Evolutionary conservation across 805 yeast species (phyloP), one percentile per base, ranked within the genome.

Genomic region (Sugiyamaella lignohabitans): DNA sequence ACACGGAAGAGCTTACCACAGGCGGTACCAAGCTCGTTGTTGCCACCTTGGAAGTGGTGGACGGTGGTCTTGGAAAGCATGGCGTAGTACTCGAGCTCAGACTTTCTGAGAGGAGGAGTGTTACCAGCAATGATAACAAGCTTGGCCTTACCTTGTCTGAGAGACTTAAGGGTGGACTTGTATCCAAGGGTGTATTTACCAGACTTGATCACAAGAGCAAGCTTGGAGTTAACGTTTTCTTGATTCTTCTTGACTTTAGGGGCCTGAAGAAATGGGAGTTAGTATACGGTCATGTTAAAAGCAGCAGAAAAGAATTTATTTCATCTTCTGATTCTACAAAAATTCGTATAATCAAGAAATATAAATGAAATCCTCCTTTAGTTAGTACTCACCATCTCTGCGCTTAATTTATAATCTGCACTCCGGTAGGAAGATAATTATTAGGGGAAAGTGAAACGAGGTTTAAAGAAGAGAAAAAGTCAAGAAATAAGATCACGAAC

Each of bases 1-100:
- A 93, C 98, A 80, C 97, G 87, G 96, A 93, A 93, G 70, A 93
- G 87, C 78, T 87, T 91, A 89, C 99, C 99, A 79, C 96, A 91
- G 65, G 96, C 96, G 66, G 99, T 93, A 81, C 97, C 98, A 71
- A 91, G 87, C 80, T 91, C 98, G 79, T 91, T 91, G 96, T 91
- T 91, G 75, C 96, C 95, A 81, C 97, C 98, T 77, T 84, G 93
- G 95, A 89, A 93, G 89, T 89, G 94, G 93, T 91, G 89, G 61
- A 82, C 84, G 58, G 75, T 78, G 69, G 80, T 80, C 87, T 89
- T 91, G 73, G 98, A 85, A 74, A 93, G 84, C 98, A 93, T 91
- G 70, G 98, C 97, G 87, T 93, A 93, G 84, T 93, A 93, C 82
- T 93, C 98, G 74, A 93, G 83, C 84, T 93, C 99, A 64, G 98